Conservation (phyloP, 2,329 filamentous ascomycete species). For the Epichloe coenophiala region DNA sequence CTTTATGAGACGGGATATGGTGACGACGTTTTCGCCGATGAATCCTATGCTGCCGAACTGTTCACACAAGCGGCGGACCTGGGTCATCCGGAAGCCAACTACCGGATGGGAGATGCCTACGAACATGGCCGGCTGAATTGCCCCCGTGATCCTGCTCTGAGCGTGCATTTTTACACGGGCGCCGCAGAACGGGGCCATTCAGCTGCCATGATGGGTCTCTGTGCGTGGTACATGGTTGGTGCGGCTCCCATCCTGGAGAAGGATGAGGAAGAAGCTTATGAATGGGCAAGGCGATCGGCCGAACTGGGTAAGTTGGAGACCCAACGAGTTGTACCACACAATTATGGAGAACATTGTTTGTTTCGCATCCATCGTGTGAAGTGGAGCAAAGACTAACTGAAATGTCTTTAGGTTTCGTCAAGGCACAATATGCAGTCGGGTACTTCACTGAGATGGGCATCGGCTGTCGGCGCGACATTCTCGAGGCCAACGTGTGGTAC, state of each 20-base stretch:
- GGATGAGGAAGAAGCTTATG: slow-evolving; percentile 90
- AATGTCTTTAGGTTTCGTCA: slow-evolving; percentile 40
- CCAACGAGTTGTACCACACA: too few species aligned
- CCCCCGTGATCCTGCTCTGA: slow-evolving; percentile 80
- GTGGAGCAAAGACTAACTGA: not conserved
- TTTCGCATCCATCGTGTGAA: not conserved
- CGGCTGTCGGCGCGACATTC: slow-evolving; percentile 81
- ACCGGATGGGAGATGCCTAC: slow-evolving; percentile 88
- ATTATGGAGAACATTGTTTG: too few species aligned
- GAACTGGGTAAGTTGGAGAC: slow-evolving; percentile 53
- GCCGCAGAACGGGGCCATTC: slow-evolving; percentile 77
- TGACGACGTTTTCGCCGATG: slow-evolving; percentile 85
- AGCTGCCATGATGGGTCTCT: slow-evolving; percentile 92
- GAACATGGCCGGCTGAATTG: slow-evolving; percentile 83
- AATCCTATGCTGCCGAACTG: slow-evolving; percentile 79
- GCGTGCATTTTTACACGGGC: slow-evolving; percentile 93
- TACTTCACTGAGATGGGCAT: slow-evolving; percentile 99
- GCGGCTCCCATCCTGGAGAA: slow-evolving; percentile 85
- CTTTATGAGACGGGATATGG: slow-evolving; percentile 90
- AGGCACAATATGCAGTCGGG: slow-evolving; percentile 86
- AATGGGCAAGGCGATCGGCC: slow-evolving; percentile 83
- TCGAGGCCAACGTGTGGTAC: slow-evolving; percentile 98
- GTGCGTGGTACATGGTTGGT: slow-evolving; percentile 96
- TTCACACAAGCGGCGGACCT: slow-evolving; percentile 91
- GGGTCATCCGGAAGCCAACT: slow-evolving; percentile 75